Percentiles rank a stretch among this genome's conserved stretches.
Evolutionary conservation across 495 filamentous ascomycete genomes (phyloP).

Genomic region (Entonaema liquescens): DNA sequence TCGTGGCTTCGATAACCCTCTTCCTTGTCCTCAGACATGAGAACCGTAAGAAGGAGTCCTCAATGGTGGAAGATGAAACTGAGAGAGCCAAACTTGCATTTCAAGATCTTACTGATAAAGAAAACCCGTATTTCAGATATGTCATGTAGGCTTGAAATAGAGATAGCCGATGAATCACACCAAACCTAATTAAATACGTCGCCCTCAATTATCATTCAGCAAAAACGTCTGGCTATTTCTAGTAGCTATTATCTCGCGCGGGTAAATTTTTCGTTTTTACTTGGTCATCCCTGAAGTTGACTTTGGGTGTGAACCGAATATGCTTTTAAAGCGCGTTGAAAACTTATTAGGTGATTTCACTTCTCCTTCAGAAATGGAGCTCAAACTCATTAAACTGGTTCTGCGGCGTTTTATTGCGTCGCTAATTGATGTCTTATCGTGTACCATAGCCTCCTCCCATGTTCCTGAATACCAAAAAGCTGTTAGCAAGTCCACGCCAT

Average conservation of each 20-base stretch:
- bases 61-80: constrained; percentile 62
- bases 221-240: not conserved
- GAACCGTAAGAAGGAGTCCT: constrained; percentile 60
- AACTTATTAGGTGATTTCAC: constrained; percentile 24
- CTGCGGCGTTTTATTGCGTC: constrained; percentile 28
- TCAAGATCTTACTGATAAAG: constrained; percentile 76
- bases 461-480: constrained; percentile 18
- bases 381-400: constrained; percentile 23
- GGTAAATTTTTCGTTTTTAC: not conserved
- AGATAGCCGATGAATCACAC: not conserved
- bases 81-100: constrained; percentile 73
- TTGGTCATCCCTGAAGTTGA: constrained; percentile 19
- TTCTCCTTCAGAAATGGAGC: constrained; percentile 19
- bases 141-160: constrained; percentile 47
- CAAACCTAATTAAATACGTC: not conserved
- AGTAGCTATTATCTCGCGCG: not conserved
- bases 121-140: constrained; percentile 80
- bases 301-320: constrained; percentile 16
- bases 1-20: constrained; percentile 61
- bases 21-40: constrained; percentile 66
- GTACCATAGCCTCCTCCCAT: constrained; percentile 27
- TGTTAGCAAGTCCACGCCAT: not conserved
- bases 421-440: constrained; percentile 7
- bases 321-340: constrained; percentile 24
- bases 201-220: not conserved